Base-by-base conservation (phyloP, 768 basidiomycete species). In the Lactarius hatsudake region DNA sequence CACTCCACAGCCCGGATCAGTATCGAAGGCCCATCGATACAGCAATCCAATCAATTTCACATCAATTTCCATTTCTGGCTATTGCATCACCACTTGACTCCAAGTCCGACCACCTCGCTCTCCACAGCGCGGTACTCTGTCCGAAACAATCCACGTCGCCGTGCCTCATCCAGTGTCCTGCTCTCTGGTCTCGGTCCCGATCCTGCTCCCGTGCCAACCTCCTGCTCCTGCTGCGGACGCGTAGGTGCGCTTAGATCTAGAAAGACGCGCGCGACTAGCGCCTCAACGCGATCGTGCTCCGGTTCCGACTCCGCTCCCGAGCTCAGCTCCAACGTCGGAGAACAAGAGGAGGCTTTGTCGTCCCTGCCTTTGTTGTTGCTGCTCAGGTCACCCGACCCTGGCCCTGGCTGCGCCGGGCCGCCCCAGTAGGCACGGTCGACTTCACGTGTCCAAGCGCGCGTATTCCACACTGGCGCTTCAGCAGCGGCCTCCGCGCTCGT, bases 361-460 rank as follows among this genome's bases (percentile, higher is more conserved):
- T 38, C 28, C 26, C 26, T 38, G 38, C 38, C 15, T 40, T 40
- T 40, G 23, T 40, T 40, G 23, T 20, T 55, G 28, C 26, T 28
- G 28, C 54, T 30, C 55, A 56, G 18, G 28, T 56, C 55, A 56
- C 7, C 48, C 8, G 45, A n/a, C 28, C 23, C 53, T 23, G 56
- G 9, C 36, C 15, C 58, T 13, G 6, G 30, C n/a, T 15, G 67
- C n/a, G 68, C 61, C 6, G 34, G 28, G 6, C 63, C 77, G 64
- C 78, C 76, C 95, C 95, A 96, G 75, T 97, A 98, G 56, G 86
- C 82, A 65, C 81, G 83, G 76, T 97, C 96, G 40, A 96, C 93
- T 70, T 80, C 83, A 72, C 82, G 81, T 42, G 88, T 89, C 93
- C 93, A 94, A 69, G 87, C 90, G 73, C 85, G 89, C 71, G 89